These are phyloP conservation scores for Globisporangium middletonii DNA, from an alignment of 352 stramenopile species.

Conservation along the genomic window DNA sequence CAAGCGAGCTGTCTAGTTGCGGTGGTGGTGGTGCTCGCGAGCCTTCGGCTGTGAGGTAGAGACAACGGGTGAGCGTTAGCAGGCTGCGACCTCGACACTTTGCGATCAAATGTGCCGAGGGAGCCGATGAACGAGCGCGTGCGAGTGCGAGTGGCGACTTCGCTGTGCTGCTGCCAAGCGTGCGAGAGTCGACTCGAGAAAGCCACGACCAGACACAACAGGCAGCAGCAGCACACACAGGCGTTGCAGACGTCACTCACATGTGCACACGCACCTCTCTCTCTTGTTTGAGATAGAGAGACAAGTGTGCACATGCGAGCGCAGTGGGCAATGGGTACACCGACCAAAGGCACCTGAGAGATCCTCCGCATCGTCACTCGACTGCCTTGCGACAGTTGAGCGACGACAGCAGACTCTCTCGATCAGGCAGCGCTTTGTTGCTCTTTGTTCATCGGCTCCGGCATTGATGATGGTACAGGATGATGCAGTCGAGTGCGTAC, in stretches of 20 bases:
- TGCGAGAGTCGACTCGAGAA: neutral
- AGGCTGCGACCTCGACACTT: constrained; percentile 34
- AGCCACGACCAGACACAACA: neutral
- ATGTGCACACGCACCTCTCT: too few relatives aligned
- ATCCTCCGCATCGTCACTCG: neutral
- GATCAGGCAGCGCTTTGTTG: constrained; percentile 10
- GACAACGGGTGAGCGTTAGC: constrained; percentile 14
- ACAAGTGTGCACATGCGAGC: constrained; percentile 4
- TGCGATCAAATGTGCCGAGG: constrained; percentile 19
- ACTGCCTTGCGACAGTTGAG: neutral
- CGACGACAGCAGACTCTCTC: constrained; percentile 3
- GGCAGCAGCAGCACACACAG: too few relatives aligned
- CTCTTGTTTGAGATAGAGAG: too few relatives aligned
- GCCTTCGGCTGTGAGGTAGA: constrained; percentile 45
- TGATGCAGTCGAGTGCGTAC: constrained; percentile 33
- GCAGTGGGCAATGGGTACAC: constrained; percentile 65
- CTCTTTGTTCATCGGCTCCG: constrained; percentile 65
- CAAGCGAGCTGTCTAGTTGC: constrained; percentile 45
- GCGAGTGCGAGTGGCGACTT: neutral
- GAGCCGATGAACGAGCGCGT: constrained; percentile 37
- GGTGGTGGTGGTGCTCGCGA: constrained; percentile 73
- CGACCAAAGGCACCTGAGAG: constrained; percentile 16
- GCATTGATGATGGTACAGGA: constrained; percentile 44
- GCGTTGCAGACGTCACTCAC: too few relatives aligned
- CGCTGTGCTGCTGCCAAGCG: neutral